These are phyloP conservation scores for Hymenoscyphus fructigenus DNA, from an alignment of 2,329 filamentous ascomycete species.

Conservation along the genomic window DNA sequence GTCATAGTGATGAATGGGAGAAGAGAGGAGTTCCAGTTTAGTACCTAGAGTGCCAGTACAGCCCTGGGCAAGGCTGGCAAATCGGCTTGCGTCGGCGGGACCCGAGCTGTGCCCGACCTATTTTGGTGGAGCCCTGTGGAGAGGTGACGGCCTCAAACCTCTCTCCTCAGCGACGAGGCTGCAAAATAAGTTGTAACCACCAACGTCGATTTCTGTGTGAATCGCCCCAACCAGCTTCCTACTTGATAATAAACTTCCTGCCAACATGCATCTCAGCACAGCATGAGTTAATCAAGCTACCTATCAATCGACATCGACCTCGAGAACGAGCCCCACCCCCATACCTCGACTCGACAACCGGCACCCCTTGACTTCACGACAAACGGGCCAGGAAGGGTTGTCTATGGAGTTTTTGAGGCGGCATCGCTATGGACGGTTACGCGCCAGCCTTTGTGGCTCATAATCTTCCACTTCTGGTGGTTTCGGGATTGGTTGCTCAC, in stretches of 20 bases:
- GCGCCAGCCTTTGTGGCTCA: slow-evolving; percentile 78
- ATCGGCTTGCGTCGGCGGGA: not conserved
- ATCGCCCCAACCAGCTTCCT: not conserved
- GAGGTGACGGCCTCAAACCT: not conserved
- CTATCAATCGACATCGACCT: not conserved
- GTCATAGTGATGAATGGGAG: not conserved
- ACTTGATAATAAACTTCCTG: not conserved
- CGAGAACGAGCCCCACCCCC: not conserved
- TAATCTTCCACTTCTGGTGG: slow-evolving; percentile 79
- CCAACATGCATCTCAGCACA: not conserved
- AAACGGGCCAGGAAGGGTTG: slow-evolving; percentile 12
- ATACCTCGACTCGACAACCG: not conserved
- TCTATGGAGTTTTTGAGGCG: slow-evolving; percentile 32
- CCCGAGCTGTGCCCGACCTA: not conserved
- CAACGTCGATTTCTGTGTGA: not conserved
- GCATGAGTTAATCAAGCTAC: not conserved
- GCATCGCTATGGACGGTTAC: slow-evolving; percentile 70
- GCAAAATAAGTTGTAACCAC: not conserved
- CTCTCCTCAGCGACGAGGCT: not conserved
- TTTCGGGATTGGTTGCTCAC: slow-evolving; percentile 68
- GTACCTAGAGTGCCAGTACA: not conserved
- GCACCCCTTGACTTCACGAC: not conserved
- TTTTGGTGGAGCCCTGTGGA: not conserved
- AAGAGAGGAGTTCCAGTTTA: not conserved
- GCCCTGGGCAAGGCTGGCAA: not conserved